Evolutionary conservation across 805 yeast species (phyloP), one percentile per base, ranked within the genome.

Genomic region (Metschnikowia colocasiae): DNA sequence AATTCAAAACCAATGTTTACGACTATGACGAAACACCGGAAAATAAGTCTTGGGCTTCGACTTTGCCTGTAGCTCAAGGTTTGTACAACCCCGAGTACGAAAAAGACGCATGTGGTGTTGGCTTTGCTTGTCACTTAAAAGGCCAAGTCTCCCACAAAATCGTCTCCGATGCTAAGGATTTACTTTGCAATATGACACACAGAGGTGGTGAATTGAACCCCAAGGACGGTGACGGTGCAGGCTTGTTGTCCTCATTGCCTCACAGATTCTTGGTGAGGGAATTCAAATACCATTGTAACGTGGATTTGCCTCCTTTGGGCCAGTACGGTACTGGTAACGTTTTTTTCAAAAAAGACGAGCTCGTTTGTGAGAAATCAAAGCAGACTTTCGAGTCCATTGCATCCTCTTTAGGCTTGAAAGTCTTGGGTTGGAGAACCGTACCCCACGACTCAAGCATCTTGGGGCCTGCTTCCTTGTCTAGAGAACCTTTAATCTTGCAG

Each of bases 131-230:
- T 66, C 88, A 92, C 73, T 85, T 91, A 71, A 88, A 90, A 67
- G 97, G 97, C 48, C 64, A 75, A 26, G 79, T 82, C 23, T 84
- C 95, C 45, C 99, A 94, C 74, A 90, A 91, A 64, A 89, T 92
- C 58, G 90, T 92, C 50, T 82, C 95, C 35, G 98, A 94, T 71
- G 96, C 96, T 35, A 76, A 82, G 57, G 81, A 80, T 63, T 73
- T 92, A 60, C 81, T 92, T 46, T 91, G 98, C 74, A 92, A 94
- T 72, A 94, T 92, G 99, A 87, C 97, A 52, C 99, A 92, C 69
- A 82, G 99, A 73, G 99, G 99, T 64, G 98, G 98, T 34, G 97
- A 91, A 51, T 95, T 96, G 50, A 96, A 91, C 62, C 95, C 97
- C 19, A 82, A 90, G 60, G 97, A 92, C 65, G 99, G 99, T 69